Evolutionary conservation across 176 grass and related monocot species (phyloP).

Genomic region (Triticum turgidum): DNA sequence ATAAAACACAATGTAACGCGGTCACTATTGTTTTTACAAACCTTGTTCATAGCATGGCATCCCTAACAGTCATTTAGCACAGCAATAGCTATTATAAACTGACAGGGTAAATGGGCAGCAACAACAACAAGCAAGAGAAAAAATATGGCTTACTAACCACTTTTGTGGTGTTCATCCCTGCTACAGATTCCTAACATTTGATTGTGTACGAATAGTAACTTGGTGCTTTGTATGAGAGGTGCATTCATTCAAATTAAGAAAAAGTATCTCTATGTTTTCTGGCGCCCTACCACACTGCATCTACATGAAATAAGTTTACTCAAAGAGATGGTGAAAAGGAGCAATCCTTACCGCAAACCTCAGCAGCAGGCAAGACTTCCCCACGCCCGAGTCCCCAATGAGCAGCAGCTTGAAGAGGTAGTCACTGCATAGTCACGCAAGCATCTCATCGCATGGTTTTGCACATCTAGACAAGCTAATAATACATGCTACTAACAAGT

Average conservation of each 20-base stretch:
- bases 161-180: neutral
- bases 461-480: neutral
- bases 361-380: constrained; percentile 78
- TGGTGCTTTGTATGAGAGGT: neutral
- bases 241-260: neutral
- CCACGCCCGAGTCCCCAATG: constrained; percentile 74
- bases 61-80: neutral
- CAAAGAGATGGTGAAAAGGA: neutral
- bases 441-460: neutral
- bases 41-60: neutral
- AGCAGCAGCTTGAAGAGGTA: constrained; percentile 86
- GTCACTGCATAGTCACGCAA: constrained; percentile 50
- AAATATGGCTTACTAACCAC: neutral
- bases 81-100: neutral
- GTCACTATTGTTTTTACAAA: neutral
- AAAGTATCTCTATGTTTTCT: neutral
- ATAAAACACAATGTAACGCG: neutral
- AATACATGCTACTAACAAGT: neutral
- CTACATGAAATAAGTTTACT: neutral
- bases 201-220: neutral
- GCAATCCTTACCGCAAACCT: constrained; percentile 73
- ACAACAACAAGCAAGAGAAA: neutral
- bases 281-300: neutral
- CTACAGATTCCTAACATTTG: neutral
- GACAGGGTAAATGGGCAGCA: neutral